Percentiles rank a stretch among this genome's conserved stretches.
phyloP scores from a whole-genome alignment of 495 filamentous ascomycete genomes.

The Penicillium malachiteum region DNA sequence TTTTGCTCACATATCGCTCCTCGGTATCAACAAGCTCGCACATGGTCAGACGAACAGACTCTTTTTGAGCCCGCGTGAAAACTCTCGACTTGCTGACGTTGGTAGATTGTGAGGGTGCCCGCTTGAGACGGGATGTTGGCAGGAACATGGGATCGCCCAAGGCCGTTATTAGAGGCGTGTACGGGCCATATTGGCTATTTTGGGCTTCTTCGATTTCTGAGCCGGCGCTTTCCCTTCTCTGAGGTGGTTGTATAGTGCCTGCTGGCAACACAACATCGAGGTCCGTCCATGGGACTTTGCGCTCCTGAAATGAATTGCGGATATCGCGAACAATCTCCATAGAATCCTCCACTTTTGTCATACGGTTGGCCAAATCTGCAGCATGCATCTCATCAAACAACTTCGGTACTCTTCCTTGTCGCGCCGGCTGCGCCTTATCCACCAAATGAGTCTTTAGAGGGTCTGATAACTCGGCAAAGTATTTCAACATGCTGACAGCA shows the following conservation, averaged over 20 bases:
- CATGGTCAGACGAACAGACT: conserved; percentile 82
- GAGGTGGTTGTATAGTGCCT: conserved; percentile 59
- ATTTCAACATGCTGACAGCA: conserved; percentile 88
- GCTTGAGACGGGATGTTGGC: conserved; percentile 81
- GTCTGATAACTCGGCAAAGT: conserved; percentile 83
- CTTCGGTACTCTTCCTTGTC: conserved; percentile 47
- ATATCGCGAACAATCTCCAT: conserved; percentile 69
- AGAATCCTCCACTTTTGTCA: conserved; percentile 74
- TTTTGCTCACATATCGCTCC: conserved; percentile 83
- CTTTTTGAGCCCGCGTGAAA: conserved; percentile 78
- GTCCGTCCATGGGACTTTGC: conserved; percentile 79
- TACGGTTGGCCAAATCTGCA: conserved; percentile 79
- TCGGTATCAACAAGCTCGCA: conserved; percentile 91
- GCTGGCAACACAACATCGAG: conserved; percentile 82
- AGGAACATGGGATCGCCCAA: conserved; percentile 83
- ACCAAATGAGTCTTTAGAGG: conserved; percentile 61
- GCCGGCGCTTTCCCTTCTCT: conserved; percentile 35
- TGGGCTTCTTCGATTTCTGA: conserved; percentile 55
- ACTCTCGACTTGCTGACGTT: conserved; percentile 68
- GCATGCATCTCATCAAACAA: conserved; percentile 93
- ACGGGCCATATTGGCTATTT: conserved; percentile 68
- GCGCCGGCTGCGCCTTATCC: conserved; percentile 32
- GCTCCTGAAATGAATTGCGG: conserved; percentile 68
- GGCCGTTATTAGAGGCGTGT: conserved; percentile 68
- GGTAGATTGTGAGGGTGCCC: conserved; percentile 83